Conservation (phyloP, 306 rosid genomes). For the Oemleria cerasiformis region DNA sequence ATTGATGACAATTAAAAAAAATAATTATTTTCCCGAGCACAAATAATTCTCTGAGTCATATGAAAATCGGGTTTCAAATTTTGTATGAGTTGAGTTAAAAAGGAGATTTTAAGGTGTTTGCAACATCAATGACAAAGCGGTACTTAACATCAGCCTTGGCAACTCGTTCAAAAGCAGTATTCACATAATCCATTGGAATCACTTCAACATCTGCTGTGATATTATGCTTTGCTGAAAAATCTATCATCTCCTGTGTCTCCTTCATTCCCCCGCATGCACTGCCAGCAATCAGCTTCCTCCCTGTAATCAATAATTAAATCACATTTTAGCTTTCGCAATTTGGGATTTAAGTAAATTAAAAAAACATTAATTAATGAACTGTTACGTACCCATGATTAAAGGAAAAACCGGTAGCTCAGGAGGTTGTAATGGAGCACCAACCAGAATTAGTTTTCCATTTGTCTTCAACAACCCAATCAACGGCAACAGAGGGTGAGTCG, state of each 20-base stretch:
- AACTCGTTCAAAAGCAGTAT: conserved; percentile 48
- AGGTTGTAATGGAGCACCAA: conserved; percentile 24
- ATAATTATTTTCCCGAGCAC: too few species aligned
- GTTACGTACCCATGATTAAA: conserved; percentile 31
- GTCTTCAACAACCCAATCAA: conserved; percentile 15
- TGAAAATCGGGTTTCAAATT: too few species aligned
- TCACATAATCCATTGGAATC: conserved; percentile 44
- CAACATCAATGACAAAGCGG: conserved; percentile 47
- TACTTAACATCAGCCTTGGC: conserved; percentile 44
- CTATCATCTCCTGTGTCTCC: too few species aligned
- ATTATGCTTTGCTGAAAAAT: conserved; percentile 45
- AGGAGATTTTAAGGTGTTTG: conserved; percentile 20
- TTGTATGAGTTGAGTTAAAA: neutral
- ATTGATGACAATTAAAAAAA: too few species aligned
- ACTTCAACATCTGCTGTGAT: conserved; percentile 48
- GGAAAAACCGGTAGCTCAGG: conserved; percentile 31
- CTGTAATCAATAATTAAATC: too few species aligned
- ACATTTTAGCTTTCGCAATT: too few species aligned
- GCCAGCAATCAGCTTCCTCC: conserved; percentile 31
- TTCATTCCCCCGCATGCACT: conserved; percentile 29
- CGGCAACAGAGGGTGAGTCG: conserved; percentile 18
- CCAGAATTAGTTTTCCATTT: conserved; percentile 36
- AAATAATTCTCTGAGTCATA: too few species aligned
- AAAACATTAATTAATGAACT: too few species aligned
- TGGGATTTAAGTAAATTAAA: too few species aligned